Base-by-base conservation (phyloP, 106 monocot genomes). In the Dioscorea dumetorum region DNA sequence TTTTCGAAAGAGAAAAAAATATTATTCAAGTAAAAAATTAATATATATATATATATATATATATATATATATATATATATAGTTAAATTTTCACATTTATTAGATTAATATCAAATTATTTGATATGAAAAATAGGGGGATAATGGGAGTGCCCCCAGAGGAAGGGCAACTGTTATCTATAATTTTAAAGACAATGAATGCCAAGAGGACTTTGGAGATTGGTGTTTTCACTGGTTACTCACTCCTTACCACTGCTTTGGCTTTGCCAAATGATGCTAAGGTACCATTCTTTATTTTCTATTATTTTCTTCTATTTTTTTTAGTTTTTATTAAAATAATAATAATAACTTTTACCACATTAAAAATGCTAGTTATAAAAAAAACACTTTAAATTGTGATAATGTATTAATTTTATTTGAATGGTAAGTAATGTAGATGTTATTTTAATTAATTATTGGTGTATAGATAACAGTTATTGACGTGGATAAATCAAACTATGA, bases 171-270 rank as follows among this genome's bases (percentile, higher is more conserved):
- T 84, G 22, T 28, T 84, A 0, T 53, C 64, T 15, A 54, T 80
- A 49, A 0, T 84, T 0, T 24, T 84, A 0, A 84, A 74, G 74
- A 16, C 48, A 8, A 66, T 74, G 58, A 74, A 74, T 59, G 74
- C 74, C 4, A 74, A 67, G 66, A 66, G 67, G 15, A 67, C 74
- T 16, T 58, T 74, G 24, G 74, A 74, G 48, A 60, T 74, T 7
- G 79, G 84, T 52, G 71, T 19, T 23, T 84, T 80, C 17, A 79
- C 79, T 12, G 84, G 79, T 14, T 76, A 76, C 53, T 76, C 76
- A 5, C 76, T 76, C 57, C 69, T 76, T 5, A 21, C 70, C 1
- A 76, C 76, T 8, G 76, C 70, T 34, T 63, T 76, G 11, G 76
- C 76, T 18, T 58, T 76, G 24, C 70, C 76, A 15, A 13, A 48